Base-by-base conservation (phyloP, 139 green algal species). In the Chlorella vulgaris region DNA sequence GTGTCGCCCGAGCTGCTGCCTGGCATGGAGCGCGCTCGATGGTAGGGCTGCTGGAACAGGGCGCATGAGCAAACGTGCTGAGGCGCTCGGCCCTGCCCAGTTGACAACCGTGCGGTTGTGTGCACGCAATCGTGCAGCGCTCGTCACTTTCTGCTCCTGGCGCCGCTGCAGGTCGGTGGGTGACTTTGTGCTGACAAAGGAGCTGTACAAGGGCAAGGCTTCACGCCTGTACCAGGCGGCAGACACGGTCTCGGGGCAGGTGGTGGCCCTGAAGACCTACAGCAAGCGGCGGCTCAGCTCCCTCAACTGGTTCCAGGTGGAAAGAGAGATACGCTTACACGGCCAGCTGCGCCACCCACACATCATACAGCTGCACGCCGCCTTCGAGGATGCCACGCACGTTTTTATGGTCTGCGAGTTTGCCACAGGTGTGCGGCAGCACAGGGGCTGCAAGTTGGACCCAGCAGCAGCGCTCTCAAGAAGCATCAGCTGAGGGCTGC, bases 371-470 rank as follows among this genome's bases (percentile, higher is more conserved):
- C 86, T 95, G 76, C 93, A 89, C 31, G 91, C 86, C 4, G 91
- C 93, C 5, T 96, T 95, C 84, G 91, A 94, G 78, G 93, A 96
- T 67, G 86, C 87, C 28, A 84, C 91, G 31, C 85, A 92, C 36
- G 90, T 95, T 0, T 96, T 94, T 87, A 83, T 98, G 69, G 87
- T 94, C 21, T 86, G 92, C 76, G 92, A 97, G 85, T 95, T 86
- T 85, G 93, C 92, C 0, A 78, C 84, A 15, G 90, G 92, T 86
- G 69, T 10, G 38, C 13, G 66, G 2, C 2, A 42, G 15, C 8
- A 50, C 18, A 18, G 35, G n/a, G n/a, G n/a, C n/a, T n/a, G n/a
- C n/a, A n/a, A n/a, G n/a, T 1, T 58, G 67, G 24, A 55, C 21
- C 24, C 67, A 21, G 8, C 55, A 65, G 55, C 15, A 65, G 55